These are phyloP conservation scores for Avena eriantha DNA, from an alignment of 176 grass and related monocot species.

Conservation along the genomic window DNA sequence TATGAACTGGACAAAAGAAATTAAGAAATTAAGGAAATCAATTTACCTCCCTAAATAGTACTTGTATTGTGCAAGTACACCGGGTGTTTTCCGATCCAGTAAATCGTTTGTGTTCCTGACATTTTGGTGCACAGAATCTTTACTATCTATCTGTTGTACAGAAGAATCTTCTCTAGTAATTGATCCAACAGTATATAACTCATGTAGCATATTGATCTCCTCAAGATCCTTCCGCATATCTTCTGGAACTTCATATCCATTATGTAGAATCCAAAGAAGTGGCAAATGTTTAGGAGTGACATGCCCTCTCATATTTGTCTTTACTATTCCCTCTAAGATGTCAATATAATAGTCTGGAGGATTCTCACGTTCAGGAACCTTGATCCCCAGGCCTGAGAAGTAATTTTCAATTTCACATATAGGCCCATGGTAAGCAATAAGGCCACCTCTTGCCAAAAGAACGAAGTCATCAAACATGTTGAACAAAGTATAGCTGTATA, in stretches of 20 bases:
- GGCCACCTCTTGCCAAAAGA: conserved; percentile 84
- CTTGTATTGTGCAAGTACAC: conserved; percentile 63
- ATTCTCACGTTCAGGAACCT: conserved; percentile 71
- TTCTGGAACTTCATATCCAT: conserved; percentile 66
- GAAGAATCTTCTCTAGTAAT: conserved; percentile 50
- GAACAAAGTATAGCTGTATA: conserved; percentile 81
- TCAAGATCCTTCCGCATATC: conserved; percentile 62
- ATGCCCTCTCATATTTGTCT: conserved; percentile 49
- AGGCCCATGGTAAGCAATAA: conserved; percentile 73
- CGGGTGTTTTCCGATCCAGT: conserved; percentile 63
- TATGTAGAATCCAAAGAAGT: conserved; percentile 72
- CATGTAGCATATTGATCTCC: conserved; percentile 45
- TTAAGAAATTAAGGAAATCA: conserved; percentile 22
- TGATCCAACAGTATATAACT: conserved; percentile 46
- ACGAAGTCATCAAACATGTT: conserved; percentile 83
- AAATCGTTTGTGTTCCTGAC: conserved; percentile 43
- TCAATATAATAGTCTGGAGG: conserved; percentile 88
- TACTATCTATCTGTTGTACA: conserved; percentile 39
- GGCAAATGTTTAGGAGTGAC: conserved; percentile 60
- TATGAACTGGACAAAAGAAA: conserved; percentile 34
- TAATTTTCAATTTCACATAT: conserved; percentile 68
- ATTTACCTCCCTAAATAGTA: conserved; percentile 76
- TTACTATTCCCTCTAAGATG: conserved; percentile 75
- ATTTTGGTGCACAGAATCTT: conserved; percentile 43
- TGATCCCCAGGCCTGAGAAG: conserved; percentile 66